phyloP scores from a whole-genome alignment of 495 filamentous ascomycete genomes.

The Podospora appendiculata region DNA sequence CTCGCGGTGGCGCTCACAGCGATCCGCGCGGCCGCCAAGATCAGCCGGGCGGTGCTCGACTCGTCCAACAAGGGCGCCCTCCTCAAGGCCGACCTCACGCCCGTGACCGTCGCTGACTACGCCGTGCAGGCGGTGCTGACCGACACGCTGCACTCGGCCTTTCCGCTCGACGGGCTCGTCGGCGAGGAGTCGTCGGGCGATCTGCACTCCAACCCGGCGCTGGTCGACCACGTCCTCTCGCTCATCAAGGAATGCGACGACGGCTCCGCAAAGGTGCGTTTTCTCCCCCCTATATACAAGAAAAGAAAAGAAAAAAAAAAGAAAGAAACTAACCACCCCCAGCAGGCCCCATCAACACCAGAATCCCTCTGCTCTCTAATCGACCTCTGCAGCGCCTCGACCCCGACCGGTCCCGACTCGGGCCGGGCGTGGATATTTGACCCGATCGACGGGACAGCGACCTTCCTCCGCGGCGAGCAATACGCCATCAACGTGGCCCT shows the following conservation, averaged over 20 bases:
- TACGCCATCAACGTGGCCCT: conserved; percentile 48
- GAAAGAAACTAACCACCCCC: not conserved
- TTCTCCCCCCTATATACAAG: not conserved
- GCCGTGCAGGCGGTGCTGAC: conserved; percentile 58
- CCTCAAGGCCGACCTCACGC: conserved; percentile 50
- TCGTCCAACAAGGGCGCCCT: conserved; percentile 12
- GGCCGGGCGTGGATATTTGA: conserved; percentile 57
- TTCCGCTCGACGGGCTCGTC: conserved; percentile 52
- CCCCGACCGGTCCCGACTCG: conserved; percentile 23
- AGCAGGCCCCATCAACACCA: conserved; percentile 10
- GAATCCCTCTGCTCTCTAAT: conserved; percentile 56
- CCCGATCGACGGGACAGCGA: conserved; percentile 65
- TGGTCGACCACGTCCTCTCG: conserved; percentile 47
- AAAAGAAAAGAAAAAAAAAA: no score
- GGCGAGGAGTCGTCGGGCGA: conserved; percentile 54
- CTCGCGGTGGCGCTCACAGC: conserved; percentile 23
- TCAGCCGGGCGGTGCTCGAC: conserved; percentile 27
- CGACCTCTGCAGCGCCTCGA: conserved; percentile 41
- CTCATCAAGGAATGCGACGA: conserved; percentile 22
- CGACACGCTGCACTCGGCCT: conserved; percentile 42
- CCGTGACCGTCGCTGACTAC: conserved; percentile 63
- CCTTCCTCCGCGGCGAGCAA: conserved; percentile 54
- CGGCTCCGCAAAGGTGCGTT: not conserved
- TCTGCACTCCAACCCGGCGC: conserved; percentile 38
- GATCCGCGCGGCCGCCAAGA: conserved; percentile 24